A percentile compares a stretch with the other conserved stretches of the same genome.
Evolutionary conservation across 202 grass and related monocot genomes (phyloP).

Genomic region (Hordeum pubiflorum): DNA sequence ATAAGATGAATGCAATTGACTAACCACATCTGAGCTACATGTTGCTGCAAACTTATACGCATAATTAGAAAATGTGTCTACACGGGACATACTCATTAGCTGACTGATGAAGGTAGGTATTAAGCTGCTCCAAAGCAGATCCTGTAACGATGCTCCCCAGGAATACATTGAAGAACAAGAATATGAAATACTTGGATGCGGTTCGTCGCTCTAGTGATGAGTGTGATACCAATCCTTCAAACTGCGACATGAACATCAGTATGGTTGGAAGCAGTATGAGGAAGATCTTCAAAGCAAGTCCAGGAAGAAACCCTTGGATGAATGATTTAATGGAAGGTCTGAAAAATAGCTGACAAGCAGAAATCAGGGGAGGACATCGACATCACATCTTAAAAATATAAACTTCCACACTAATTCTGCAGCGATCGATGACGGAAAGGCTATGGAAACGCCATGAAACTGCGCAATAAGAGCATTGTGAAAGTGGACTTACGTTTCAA

Average conservation of each 20-base stretch:
- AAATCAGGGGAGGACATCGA: conserved; percentile 29
- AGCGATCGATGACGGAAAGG: not conserved
- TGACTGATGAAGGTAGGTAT: conserved; percentile 49
- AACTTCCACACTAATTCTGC: not conserved
- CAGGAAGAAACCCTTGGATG: conserved; percentile 93
- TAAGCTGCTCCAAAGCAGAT: conserved; percentile 77
- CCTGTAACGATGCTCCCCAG: conserved; percentile 61
- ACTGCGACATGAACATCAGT: conserved; percentile 95
- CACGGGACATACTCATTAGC: conserved; percentile 65
- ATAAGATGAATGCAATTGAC: too few species aligned
- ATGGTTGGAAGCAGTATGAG: conserved; percentile 87
- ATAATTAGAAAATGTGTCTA: not conserved
- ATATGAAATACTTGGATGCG: conserved; percentile 86
- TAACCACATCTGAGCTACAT: too few species aligned
- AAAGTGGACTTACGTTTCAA: conserved; percentile 57
- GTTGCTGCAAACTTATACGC: too few species aligned
- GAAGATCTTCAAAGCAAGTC: conserved; percentile 90
- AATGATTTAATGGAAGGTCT: conserved; percentile 65
- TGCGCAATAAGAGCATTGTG: not conserved
- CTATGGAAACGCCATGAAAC: not conserved
- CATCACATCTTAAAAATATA: not conserved
- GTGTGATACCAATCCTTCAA: conserved; percentile 63
- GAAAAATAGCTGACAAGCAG: conserved; percentile 30
- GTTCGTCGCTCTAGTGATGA: conserved; percentile 66
- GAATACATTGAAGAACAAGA: conserved; percentile 91